phyloP scores from a whole-genome alignment of 495 filamentous ascomycete genomes.

The Annulohypoxylon bovei region DNA sequence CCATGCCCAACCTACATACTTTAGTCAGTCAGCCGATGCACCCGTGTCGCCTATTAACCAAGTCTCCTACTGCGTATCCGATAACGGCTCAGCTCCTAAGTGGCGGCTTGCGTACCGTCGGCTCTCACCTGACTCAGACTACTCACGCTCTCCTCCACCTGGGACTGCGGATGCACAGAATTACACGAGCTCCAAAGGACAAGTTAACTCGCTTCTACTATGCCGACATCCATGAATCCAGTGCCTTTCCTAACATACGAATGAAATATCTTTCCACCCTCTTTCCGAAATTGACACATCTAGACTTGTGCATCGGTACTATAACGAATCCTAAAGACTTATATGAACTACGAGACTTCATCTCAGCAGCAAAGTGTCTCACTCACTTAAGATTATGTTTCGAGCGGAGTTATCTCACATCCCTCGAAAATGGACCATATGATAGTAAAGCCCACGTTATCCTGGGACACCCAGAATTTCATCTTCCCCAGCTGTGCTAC shows the following conservation, averaged over 20 bases:
- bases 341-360: not conserved
- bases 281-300: slow-evolving; percentile 2
- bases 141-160: not conserved
- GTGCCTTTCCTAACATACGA: not conserved
- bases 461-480: not conserved
- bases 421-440: not conserved
- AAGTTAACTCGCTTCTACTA: slow-evolving; percentile 9
- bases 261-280: not conserved
- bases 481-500: not conserved
- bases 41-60: not conserved
- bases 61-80: not conserved
- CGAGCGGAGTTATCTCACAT: not conserved
- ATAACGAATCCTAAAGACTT: not conserved
- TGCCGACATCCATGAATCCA: not conserved
- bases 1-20: slow-evolving; percentile 9
- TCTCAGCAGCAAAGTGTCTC: slow-evolving; percentile 1
- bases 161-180: not conserved
- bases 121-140: not conserved
- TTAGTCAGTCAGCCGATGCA: slow-evolving; percentile 10
- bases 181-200: not conserved
- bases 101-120: not conserved
- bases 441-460: not conserved
- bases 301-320: slow-evolving; percentile 4
- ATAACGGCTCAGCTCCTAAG: slow-evolving; percentile 3
- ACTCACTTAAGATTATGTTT: slow-evolving; percentile 10